Conservation (phyloP, 225 moss, liverwort and hornwort species). For the Lunularia cruciata region DNA sequence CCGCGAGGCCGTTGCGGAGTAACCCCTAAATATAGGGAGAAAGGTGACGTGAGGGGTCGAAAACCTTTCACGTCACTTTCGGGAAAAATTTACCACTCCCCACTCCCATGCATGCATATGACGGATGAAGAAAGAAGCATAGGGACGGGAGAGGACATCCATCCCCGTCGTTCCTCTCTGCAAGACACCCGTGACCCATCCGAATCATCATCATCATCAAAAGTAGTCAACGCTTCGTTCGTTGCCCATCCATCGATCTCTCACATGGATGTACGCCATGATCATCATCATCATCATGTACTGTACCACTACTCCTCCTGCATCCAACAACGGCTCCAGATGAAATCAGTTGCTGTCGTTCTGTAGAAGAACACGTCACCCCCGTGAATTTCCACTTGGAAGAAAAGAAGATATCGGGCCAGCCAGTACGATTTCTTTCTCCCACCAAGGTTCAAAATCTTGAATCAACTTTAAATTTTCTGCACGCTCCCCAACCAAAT, state of each 20-base stretch:
- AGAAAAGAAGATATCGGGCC: neutral
- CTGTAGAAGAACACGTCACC: conserved; percentile 13
- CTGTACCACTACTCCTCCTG: neutral
- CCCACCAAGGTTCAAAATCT: neutral
- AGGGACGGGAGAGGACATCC: conserved; percentile 2
- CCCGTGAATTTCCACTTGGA: neutral
- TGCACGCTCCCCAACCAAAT: conserved; percentile 5
- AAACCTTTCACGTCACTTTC: conserved; percentile 9
- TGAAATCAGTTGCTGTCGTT: conserved; percentile 6
- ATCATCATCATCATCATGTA: neutral
- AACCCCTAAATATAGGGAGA: neutral
- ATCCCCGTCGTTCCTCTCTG: neutral
- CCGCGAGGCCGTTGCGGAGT: neutral
- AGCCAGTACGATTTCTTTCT: neutral
- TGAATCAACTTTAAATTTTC: neutral
- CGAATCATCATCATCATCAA: conserved; percentile 6
- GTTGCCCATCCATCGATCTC: conserved; percentile 1
- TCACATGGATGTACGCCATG: conserved; percentile 1
- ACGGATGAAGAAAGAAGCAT: no score
- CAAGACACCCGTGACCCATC: neutral
- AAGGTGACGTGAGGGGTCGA: neutral
- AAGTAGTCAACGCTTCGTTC: conserved; percentile 10
- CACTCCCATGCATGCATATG: neutral
- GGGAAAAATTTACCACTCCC: neutral
- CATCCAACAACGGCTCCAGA: conserved; percentile 2